Evolutionary conservation across 106 monocot species (phyloP).

Genomic region (Dendrobium huoshanense): DNA sequence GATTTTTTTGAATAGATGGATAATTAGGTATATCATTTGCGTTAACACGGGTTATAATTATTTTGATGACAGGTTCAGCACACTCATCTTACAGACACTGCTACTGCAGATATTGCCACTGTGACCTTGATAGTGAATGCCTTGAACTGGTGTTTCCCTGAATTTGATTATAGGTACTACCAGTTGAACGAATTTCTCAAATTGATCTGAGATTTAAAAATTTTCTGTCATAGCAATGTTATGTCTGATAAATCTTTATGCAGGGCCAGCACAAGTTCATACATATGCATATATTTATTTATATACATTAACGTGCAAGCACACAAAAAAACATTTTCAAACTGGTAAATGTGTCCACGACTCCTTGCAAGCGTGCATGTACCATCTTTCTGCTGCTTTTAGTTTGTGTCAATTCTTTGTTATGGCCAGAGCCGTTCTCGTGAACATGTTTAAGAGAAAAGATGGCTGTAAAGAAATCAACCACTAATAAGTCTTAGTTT

Average conservation of each 20-base stretch:
- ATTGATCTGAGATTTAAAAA: neutral
- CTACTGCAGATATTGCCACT: conserved; percentile 84
- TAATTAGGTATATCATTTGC: neutral
- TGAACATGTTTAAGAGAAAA: neutral
- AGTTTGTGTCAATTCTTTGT: too few relatives aligned
- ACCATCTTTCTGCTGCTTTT: neutral
- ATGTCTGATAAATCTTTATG: conserved; percentile 1
- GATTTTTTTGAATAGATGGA: conserved; percentile 3
- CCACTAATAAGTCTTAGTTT: neutral
- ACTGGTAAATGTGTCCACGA: neutral
- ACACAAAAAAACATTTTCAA: neutral
- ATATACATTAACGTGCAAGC: neutral
- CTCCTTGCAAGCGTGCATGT: neutral
- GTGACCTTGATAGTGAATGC: conserved; percentile 76
- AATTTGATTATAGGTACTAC: conserved; percentile 98
- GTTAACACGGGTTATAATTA: neutral
- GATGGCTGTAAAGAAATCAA: neutral
- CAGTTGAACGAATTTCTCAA: conserved; percentile 2
- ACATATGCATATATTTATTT: neutral
- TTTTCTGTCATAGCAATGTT: neutral
- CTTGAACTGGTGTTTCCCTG: conserved; percentile 75
- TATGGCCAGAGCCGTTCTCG: neutral
- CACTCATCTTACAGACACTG: conserved; percentile 79
- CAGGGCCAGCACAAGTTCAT: neutral
- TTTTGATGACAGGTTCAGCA: conserved; percentile 72